These are phyloP conservation scores for Pichia sp. DNA, from an alignment of 1,139 yeast species.

Conservation along the genomic window DNA sequence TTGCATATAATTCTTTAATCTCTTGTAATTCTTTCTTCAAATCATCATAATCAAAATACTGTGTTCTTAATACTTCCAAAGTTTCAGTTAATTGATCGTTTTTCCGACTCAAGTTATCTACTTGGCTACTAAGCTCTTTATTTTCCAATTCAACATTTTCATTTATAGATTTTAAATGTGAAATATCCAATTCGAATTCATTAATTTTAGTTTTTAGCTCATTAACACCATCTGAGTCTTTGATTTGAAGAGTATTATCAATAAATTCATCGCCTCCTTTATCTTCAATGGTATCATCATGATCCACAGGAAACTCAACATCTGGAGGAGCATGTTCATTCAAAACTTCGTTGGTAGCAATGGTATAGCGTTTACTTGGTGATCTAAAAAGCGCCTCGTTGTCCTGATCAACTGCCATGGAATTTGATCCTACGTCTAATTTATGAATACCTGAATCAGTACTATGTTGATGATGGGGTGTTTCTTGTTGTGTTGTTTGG, in stretches of 20 bases:
- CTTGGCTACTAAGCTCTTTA: constrained; percentile 4
- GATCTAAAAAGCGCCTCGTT: constrained; percentile 10
- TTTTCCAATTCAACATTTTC: constrained; percentile 1
- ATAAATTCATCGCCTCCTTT: not conserved
- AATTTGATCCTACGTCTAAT: not conserved
- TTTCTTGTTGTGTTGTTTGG: not conserved
- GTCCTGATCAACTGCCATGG: not conserved
- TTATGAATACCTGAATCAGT: not conserved
- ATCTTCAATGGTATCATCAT: constrained; percentile 1
- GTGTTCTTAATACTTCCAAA: constrained; percentile 1
- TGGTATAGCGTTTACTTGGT: constrained; percentile 13
- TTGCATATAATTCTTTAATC: constrained; percentile 2
- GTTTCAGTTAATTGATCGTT: constrained; percentile 15
- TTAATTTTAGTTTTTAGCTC: constrained; percentile 19
- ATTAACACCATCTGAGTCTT: not conserved
- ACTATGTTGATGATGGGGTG: not conserved
- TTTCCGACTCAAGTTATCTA: constrained; percentile 13
- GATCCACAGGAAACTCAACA: constrained; percentile 15
- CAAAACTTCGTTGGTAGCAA: constrained; percentile 16
- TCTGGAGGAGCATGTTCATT: constrained; percentile 15
- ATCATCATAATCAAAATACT: constrained; percentile 6
- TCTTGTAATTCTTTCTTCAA: constrained; percentile 6
- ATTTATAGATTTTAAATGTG: constrained; percentile 4
- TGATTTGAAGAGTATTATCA: not conserved
- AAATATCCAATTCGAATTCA: constrained; percentile 12